These are phyloP conservation scores for Sporisorium scitamineum DNA, from an alignment of 1,284 basidiomycete species.

Conservation along the genomic window DNA sequence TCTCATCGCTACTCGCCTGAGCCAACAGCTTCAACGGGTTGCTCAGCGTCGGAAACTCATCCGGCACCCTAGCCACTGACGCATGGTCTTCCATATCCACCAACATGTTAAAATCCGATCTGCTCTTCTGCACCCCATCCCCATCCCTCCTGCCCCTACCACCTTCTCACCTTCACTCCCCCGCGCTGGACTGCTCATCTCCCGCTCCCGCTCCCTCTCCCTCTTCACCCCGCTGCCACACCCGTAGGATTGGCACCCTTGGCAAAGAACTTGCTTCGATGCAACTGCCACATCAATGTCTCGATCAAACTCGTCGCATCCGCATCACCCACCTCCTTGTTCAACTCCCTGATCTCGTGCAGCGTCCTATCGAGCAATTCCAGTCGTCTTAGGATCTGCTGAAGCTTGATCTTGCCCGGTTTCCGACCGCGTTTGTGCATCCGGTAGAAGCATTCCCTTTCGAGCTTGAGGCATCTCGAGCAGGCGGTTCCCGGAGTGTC, in stretches of 20 bases:
- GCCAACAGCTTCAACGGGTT: conserved; percentile 53
- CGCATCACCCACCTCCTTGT: conserved; percentile 24
- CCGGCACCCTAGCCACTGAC: conserved; percentile 26
- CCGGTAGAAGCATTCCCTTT: conserved; percentile 26
- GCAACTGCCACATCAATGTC: conserved; percentile 35
- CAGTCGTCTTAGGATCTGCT: conserved; percentile 36
- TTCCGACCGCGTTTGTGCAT: conserved; percentile 40
- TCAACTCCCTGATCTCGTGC: conserved; percentile 28
- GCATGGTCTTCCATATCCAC: conserved; percentile 49
- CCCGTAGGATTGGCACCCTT: conserved; percentile 1
- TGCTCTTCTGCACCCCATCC: not conserved
- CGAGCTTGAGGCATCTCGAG: conserved; percentile 29
- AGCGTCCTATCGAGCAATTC: conserved; percentile 35
- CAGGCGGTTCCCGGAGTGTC: not conserved
- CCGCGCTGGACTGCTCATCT: not conserved
- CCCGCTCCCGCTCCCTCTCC: not conserved
- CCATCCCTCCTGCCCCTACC: not conserved
- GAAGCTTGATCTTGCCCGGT: conserved; percentile 48
- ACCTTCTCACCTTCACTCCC: not conserved
- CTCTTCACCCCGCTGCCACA: not conserved
- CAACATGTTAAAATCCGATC: conserved; percentile 44
- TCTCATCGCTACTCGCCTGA: conserved; percentile 38
- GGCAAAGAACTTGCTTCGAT: conserved; percentile 31
- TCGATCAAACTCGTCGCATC: conserved; percentile 36
- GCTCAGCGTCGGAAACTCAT: conserved; percentile 38